phyloP scores from a whole-genome alignment of 306 rosid species.

The Oemleria cerasiformis region DNA sequence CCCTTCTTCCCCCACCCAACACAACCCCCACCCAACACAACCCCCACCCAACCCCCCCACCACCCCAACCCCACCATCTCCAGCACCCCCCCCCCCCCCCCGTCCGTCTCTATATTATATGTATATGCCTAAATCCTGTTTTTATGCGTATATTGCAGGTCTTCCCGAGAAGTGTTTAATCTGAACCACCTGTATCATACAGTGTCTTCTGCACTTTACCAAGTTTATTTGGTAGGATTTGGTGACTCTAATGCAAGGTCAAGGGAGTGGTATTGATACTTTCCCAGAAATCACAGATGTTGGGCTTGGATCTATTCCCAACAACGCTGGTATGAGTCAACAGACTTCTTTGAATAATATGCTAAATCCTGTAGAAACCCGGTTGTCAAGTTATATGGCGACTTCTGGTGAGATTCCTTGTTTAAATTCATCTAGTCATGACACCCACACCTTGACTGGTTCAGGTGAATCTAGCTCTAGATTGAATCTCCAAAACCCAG shows the following conservation, averaged over 20 bases:
- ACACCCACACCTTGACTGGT: slow-evolving; percentile 43
- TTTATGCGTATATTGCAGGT: no score
- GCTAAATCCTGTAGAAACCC: slow-evolving; percentile 50
- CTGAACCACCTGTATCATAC: slow-evolving; percentile 19
- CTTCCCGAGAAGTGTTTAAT: slow-evolving; percentile 24
- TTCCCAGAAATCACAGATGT: slow-evolving; percentile 46
- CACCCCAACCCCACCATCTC: no score
- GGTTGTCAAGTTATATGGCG: slow-evolving; percentile 52
- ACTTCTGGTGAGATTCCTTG: slow-evolving; percentile 51
- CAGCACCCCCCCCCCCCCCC: no score
- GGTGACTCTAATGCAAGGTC: slow-evolving; percentile 69
- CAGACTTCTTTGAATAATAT: slow-evolving; percentile 48
- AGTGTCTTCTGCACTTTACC: slow-evolving; percentile 2
- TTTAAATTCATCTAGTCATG: slow-evolving; percentile 41
- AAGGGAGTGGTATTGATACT: slow-evolving; percentile 50
- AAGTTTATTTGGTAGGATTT: slow-evolving; percentile 32
- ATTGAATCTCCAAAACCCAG: slow-evolving; percentile 45
- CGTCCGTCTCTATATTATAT: no score
- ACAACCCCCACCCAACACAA: neutral
- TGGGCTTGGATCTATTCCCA: slow-evolving; percentile 56
- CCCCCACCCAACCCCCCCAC: no score
- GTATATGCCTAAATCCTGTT: no score
- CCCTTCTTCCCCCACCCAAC: neutral
- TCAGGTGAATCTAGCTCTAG: slow-evolving; percentile 60
- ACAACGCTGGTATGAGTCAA: slow-evolving; percentile 50